These are phyloP conservation scores for Botrytis deweyae DNA, from an alignment of 2,329 filamentous ascomycete genomes.

Conservation along the genomic window DNA sequence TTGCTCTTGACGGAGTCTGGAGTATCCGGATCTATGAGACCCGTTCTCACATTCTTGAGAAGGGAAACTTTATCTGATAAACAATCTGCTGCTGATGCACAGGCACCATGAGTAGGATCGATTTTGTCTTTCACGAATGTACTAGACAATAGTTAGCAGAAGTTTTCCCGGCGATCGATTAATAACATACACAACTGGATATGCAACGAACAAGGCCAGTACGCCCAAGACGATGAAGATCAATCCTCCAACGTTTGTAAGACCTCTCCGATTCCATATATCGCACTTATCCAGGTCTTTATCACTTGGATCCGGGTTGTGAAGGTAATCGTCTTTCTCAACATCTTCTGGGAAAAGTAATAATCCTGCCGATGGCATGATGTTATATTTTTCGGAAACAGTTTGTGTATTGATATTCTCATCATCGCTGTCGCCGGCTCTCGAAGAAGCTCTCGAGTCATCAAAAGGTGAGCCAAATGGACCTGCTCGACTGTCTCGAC, in stretches of 20 bases:
- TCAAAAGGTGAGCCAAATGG: slow-evolving; percentile 42
- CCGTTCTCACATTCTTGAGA: slow-evolving; percentile 58
- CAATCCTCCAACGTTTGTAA: slow-evolving; percentile 64
- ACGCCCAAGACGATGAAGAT: slow-evolving; percentile 59
- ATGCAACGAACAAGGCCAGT: slow-evolving; percentile 65
- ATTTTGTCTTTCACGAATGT: slow-evolving; percentile 53
- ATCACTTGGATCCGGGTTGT: slow-evolving; percentile 67
- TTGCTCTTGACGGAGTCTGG: slow-evolving; percentile 56
- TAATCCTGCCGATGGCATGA: slow-evolving; percentile 64
- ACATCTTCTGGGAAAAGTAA: slow-evolving; percentile 70
- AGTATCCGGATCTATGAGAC: slow-evolving; percentile 67
- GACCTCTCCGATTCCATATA: slow-evolving; percentile 62
- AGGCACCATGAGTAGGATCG: slow-evolving; percentile 32
- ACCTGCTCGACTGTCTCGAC: slow-evolving; percentile 49
- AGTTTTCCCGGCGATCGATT: not conserved
- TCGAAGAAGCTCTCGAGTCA: slow-evolving; percentile 37
- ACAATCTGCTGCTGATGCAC: slow-evolving; percentile 44
- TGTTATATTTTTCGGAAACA: slow-evolving; percentile 72
- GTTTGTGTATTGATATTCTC: slow-evolving; percentile 69
- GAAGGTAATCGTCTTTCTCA: slow-evolving; percentile 70
- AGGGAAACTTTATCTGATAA: slow-evolving; percentile 43
- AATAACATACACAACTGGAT: slow-evolving; percentile 64
- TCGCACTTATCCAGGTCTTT: slow-evolving; percentile 61
- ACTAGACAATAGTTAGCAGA: slow-evolving; percentile 43
- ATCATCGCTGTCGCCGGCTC: slow-evolving; percentile 56